Evolutionary conservation across 371 early-diverging fungal species (phyloP).

Genomic region (Lichtheimia ramosa): DNA sequence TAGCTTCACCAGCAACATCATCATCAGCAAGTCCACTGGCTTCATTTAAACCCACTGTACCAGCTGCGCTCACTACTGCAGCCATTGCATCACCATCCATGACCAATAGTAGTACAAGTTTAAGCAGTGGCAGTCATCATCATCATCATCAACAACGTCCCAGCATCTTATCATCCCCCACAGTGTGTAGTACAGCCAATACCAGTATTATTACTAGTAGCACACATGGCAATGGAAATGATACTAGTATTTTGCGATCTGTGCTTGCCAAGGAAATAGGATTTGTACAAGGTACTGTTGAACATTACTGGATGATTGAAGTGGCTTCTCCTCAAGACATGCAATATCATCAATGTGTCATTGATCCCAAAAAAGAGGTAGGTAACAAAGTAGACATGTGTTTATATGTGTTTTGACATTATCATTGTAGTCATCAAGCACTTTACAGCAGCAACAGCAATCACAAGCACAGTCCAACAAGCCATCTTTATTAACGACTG

Average conservation of each 20-base stretch:
- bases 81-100: neutral
- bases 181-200: too few relatives aligned
- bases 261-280: slow-evolving; percentile 22
- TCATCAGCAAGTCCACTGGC: neutral
- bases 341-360: slow-evolving; percentile 4
- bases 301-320: slow-evolving; percentile 26
- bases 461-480: too few relatives aligned
- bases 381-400: neutral
- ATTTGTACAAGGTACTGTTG: slow-evolving; percentile 7
- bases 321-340: slow-evolving; percentile 13
- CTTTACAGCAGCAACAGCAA: neutral
- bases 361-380: too few relatives aligned
- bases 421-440: neutral
- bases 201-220: too few relatives aligned
- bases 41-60: neutral
- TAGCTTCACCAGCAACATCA: slow-evolving; percentile 1
- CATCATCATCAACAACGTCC: neutral
- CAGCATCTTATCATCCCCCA: neutral
- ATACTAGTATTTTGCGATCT: neutral
- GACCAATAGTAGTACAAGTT: neutral
- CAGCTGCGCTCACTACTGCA: neutral
- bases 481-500: neutral
- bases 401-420: neutral
- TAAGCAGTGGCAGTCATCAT: neutral
- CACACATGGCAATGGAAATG: too few relatives aligned